These are phyloP conservation scores for Herpetomonas muscarum DNA, from an alignment of 208 protist genomes.

Conservation along the genomic window DNA sequence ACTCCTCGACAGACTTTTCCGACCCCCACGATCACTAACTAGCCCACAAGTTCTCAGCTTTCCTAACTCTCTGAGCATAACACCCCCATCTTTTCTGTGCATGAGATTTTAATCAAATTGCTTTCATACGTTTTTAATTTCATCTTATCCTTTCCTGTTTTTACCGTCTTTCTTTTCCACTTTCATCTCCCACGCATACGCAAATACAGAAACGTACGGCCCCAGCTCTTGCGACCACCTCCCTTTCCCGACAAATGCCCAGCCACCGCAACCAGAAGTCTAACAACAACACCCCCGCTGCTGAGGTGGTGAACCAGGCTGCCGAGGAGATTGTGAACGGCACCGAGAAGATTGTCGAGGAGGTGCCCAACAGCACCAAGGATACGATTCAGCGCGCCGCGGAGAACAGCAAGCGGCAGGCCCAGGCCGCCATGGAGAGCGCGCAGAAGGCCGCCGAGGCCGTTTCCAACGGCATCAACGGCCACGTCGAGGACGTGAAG, in stretches of 20 bases:
- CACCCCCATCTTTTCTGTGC: too few relatives aligned
- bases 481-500: conserved; percentile 1
- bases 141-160: too few relatives aligned
- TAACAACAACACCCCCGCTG: conserved; percentile 1
- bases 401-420: conserved; percentile 1
- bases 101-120: too few relatives aligned
- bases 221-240: too few relatives aligned
- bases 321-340: not conserved
- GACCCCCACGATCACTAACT: too few relatives aligned
- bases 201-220: not conserved
- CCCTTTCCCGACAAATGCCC: conserved; percentile 8
- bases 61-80: too few relatives aligned
- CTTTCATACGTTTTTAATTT: too few relatives aligned
- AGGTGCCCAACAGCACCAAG: conserved; percentile 3
- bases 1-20: too few relatives aligned
- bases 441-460: conserved; percentile 16
- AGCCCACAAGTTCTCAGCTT: too few relatives aligned
- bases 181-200: not conserved
- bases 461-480: conserved; percentile 1
- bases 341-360: not conserved
- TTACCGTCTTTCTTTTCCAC: too few relatives aligned
- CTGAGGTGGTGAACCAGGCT: conserved; percentile 3
- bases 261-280: not conserved
- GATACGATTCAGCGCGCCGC: conserved; percentile 7
- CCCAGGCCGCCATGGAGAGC: conserved; percentile 13